Percentiles rank a stretch among this genome's conserved stretches.
These are phyloP conservation scores for Priceomyces fermenticarens DNA, from an alignment of 805 yeast species.

Conservation along the genomic window DNA sequence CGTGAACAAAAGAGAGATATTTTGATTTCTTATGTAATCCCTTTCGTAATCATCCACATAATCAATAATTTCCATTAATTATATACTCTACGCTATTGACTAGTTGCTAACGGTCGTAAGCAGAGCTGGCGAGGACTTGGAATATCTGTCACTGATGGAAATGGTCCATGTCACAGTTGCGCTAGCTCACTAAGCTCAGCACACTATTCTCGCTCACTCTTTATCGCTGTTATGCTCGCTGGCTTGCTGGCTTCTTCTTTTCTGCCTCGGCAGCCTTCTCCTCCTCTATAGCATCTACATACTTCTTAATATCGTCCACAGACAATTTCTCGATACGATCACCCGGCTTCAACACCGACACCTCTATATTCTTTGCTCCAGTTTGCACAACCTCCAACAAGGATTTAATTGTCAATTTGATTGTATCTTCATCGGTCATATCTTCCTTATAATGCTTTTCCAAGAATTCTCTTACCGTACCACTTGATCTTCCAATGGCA, in stretches of 20 bases:
- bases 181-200: no score
- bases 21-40: no score
- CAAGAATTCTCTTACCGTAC: conserved; percentile 91
- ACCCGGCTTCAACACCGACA: conserved; percentile 78
- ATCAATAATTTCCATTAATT: no score
- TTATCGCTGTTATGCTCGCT: no score
- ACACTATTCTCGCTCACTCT: no score
- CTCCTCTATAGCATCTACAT: conserved; percentile 79
- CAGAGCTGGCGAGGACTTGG: no score
- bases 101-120: no score
- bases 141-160: no score
- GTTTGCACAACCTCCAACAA: conserved; percentile 96
- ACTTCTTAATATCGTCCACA: conserved; percentile 67
- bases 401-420: conserved; percentile 79
- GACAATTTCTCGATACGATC: conserved; percentile 55
- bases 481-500: conserved; percentile 91
- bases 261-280: conserved; percentile 85
- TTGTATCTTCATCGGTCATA: conserved; percentile 63
- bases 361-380: conserved; percentile 94
- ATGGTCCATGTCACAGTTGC: no score
- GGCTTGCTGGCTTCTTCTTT: conserved; percentile 65
- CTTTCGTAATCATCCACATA: no score
- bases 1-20: conserved; percentile 18
- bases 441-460: conserved; percentile 80
- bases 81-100: no score